Percentiles rank a stretch among this genome's conserved stretches.
Conservation (phyloP, 2,329 filamentous ascomycete species). For the Monosporascus sp. region DNA sequence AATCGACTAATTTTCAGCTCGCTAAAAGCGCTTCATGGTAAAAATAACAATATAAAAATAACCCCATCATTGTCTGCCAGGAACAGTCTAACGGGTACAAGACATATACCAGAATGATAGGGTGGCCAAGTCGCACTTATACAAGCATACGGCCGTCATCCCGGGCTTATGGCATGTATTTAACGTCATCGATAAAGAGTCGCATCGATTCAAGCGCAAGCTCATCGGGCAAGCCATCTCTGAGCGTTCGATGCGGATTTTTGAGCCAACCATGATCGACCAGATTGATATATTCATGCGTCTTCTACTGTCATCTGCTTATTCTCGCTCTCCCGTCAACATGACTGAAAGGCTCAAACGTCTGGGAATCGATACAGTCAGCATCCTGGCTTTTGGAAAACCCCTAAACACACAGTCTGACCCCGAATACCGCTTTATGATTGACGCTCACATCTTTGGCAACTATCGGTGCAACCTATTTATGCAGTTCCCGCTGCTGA, state of each 20-base stretch:
- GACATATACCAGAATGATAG: conserved; percentile 9
- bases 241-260: conserved; percentile 9
- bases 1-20: conserved; percentile 10
- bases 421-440: too few species aligned
- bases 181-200: too few species aligned
- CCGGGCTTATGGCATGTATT: too few species aligned
- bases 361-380: conserved; percentile 9
- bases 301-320: too few species aligned
- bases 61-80: too few species aligned
- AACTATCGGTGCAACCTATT: too few species aligned
- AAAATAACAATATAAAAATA: background rate
- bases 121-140: background rate
- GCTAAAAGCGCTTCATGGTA: conserved; percentile 5
- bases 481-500: too few species aligned
- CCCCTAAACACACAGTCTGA: conserved; percentile 7
- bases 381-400: conserved; percentile 8
- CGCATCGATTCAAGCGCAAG: conserved; percentile 1
- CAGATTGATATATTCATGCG: conserved; percentile 8
- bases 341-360: conserved; percentile 6
- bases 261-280: conserved; percentile 6
- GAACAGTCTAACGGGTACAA: background rate
- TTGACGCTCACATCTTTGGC: too few species aligned
- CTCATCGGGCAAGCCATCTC: conserved; percentile 5
- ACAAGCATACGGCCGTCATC: too few species aligned
- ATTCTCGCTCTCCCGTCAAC: conserved; percentile 1